Percentiles rank a stretch among this genome's conserved stretches.
Evolutionary conservation across 495 filamentous ascomycete species (phyloP).

Genomic region (Aspergillus cavernicola): DNA sequence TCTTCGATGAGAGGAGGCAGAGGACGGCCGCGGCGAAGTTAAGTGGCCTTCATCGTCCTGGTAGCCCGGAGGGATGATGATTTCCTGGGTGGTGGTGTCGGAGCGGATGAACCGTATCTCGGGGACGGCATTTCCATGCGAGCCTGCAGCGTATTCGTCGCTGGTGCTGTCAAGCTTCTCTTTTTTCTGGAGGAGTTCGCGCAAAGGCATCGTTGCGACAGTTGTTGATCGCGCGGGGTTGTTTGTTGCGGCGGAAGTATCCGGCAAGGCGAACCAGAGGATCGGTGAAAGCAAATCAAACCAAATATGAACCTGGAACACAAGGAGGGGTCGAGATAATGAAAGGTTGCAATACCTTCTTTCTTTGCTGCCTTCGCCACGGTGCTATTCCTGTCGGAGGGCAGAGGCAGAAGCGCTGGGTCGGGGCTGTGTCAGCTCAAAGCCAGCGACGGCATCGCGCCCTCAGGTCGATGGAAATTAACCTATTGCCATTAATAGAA

Average conservation of each 20-base stretch:
- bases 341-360: neutral
- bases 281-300: too few relatives aligned
- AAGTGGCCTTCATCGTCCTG: constrained; percentile 34
- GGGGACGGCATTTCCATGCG: constrained; percentile 41
- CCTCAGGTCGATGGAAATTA: constrained; percentile 6
- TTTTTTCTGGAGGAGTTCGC: constrained; percentile 72
- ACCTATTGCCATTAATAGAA: too few relatives aligned
- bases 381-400: neutral
- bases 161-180: constrained; percentile 47
- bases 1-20: constrained; percentile 41
- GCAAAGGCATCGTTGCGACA: constrained; percentile 59
- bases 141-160: constrained; percentile 7
- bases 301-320: too few relatives aligned
- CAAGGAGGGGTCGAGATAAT: too few relatives aligned
- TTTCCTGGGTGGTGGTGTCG: constrained; percentile 75
- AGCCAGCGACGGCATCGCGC: constrained; percentile 2
- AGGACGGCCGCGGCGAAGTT: constrained; percentile 18
- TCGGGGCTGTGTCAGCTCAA: constrained; percentile 11
- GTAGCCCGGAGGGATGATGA: constrained; percentile 62
- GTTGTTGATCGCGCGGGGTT: constrained; percentile 10
- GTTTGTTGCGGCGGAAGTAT: neutral
- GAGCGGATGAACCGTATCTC: constrained; percentile 82
- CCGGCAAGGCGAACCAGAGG: neutral
- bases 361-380: neutral
- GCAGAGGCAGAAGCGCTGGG: constrained; percentile 1